These are phyloP conservation scores for Prunus campanulata DNA, from an alignment of 306 rosid genomes.

Conservation along the genomic window DNA sequence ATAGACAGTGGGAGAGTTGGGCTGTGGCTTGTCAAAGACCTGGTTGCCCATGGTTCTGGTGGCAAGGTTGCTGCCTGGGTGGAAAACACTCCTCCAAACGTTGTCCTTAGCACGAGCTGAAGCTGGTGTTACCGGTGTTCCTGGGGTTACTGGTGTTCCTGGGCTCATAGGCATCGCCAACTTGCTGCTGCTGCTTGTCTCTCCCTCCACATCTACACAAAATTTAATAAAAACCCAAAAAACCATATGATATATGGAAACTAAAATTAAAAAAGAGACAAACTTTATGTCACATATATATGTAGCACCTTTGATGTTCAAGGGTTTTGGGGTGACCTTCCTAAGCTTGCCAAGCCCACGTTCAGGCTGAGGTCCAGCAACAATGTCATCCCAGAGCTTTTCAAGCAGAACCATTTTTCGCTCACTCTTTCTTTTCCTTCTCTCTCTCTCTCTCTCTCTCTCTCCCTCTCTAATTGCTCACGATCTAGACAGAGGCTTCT, in stretches of 20 bases:
- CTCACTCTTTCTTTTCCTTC: neutral
- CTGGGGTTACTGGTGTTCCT: constrained; percentile 52
- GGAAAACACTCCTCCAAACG: constrained; percentile 98
- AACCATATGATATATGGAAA: neutral
- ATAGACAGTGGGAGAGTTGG: constrained; percentile 89
- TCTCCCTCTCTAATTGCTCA: neutral
- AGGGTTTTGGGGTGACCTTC: constrained; percentile 44
- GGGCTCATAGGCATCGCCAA: constrained; percentile 43
- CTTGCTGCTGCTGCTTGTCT: constrained; percentile 30
- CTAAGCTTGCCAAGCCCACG: constrained; percentile 79
- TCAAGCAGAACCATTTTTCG: constrained; percentile 67
- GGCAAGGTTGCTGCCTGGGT: constrained; percentile 90
- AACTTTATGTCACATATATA: too few species aligned
- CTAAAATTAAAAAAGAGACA: too few species aligned
- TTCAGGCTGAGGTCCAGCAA: constrained; percentile 86
- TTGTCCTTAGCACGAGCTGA: constrained; percentile 55
- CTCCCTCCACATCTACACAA: constrained; percentile 35
- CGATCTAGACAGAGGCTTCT: neutral
- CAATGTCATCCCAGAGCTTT: constrained; percentile 83
- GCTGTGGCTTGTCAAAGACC: constrained; percentile 76
- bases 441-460: too few species aligned
- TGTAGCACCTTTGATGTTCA: constrained; percentile 36
- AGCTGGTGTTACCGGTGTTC: constrained; percentile 54
- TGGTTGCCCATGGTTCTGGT: constrained; percentile 56
- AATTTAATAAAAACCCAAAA: neutral